Conservation (phyloP, 2,329 filamentous ascomycete species). For the Cytospora piceae region DNA sequence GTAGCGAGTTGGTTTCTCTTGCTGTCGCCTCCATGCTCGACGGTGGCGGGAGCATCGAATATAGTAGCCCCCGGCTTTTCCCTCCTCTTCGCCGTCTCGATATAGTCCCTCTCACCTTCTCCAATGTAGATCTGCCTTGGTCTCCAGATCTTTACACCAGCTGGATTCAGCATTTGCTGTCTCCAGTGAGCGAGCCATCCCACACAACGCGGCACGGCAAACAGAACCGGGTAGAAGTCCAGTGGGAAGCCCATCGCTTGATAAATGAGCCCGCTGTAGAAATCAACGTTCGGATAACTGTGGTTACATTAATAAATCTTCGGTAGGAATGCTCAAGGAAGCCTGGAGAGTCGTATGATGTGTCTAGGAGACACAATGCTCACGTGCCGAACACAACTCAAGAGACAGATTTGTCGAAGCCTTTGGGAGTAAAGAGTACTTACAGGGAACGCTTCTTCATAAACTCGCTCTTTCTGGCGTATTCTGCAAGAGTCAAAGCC, state of each 20-base stretch:
- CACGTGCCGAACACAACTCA: no score
- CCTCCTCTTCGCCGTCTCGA: constrained; percentile 42
- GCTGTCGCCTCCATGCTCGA: constrained; percentile 47
- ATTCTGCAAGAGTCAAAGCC: constrained; percentile 49
- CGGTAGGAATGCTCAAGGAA: no score
- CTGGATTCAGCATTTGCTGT: constrained; percentile 51
- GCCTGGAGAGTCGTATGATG: no score
- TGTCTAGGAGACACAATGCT: no score
- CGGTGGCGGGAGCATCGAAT: constrained; percentile 43
- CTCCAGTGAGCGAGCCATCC: constrained; percentile 58
- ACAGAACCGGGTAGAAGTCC: constrained; percentile 56
- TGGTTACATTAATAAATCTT: neutral
- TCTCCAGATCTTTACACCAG: constrained; percentile 55
- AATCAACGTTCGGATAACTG: constrained; percentile 54
- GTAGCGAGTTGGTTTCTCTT: constrained; percentile 47
- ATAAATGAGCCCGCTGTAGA: constrained; percentile 57
- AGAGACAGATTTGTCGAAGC: neutral
- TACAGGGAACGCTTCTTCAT: constrained; percentile 51
- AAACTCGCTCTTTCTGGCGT: constrained; percentile 51
- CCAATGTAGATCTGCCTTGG: constrained; percentile 54
- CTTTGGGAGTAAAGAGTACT: neutral
- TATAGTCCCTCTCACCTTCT: constrained; percentile 48
- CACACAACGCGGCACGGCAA: constrained; percentile 54
- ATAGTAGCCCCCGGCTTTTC: constrained; percentile 38
- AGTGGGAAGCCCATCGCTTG: constrained; percentile 58